Evolutionary conservation across 208 protist species (phyloP).

Genomic region (Acanthamoeba royreba): DNA sequence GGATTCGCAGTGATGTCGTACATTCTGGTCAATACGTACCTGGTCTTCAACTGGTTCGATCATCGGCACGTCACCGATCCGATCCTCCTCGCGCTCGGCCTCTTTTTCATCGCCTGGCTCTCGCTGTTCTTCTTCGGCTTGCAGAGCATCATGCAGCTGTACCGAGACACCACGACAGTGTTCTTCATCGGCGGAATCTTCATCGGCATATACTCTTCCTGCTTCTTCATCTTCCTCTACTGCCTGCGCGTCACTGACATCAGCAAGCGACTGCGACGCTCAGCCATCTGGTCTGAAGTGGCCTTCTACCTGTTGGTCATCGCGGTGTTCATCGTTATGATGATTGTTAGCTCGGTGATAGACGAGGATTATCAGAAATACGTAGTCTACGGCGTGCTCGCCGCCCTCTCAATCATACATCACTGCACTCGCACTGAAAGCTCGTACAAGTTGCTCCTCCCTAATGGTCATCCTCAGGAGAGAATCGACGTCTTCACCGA

Average conservation of each 20-base stretch:
- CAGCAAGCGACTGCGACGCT: neutral
- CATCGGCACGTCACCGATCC: neutral
- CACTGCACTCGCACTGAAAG: neutral
- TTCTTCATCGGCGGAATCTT: neutral
- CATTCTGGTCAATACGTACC: neutral
- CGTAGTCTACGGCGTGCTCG: neutral
- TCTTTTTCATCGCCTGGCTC: neutral
- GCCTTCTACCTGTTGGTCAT: neutral
- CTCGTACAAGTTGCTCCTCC: neutral
- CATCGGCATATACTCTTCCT: neutral
- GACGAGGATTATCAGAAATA: neutral
- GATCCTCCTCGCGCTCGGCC: neutral
- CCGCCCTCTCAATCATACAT: neutral
- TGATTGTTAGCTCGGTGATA: neutral
- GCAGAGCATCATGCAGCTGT: neutral
- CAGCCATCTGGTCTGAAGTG: neutral
- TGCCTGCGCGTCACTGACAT: neutral
- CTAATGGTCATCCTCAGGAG: neutral
- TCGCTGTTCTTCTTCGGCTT: neutral
- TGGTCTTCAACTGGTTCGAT: neutral
- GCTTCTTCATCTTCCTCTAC: neutral
- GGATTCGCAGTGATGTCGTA: neutral
- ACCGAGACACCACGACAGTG: neutral
- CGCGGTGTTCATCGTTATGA: neutral
- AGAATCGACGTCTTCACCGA: neutral